Evolutionary conservation across 1,139 yeast species (phyloP).

Genomic region (Candida pseudocylindracea): DNA sequence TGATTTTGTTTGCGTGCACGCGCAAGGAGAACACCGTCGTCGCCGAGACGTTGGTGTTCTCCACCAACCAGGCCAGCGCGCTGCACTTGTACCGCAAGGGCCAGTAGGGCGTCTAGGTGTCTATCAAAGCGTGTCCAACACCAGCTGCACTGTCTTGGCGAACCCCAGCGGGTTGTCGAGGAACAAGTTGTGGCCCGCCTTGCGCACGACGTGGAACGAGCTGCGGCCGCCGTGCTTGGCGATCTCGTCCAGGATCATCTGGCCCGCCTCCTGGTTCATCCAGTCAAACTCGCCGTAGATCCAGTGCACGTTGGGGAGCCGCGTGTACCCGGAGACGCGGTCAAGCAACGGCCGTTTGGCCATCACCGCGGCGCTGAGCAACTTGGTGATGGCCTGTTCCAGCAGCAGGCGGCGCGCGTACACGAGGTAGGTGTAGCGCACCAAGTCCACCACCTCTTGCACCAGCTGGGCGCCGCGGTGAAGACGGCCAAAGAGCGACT

Average conservation of each 20-base stretch:
- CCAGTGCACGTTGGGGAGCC: conserved; percentile 24
- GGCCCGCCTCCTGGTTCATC: conserved; percentile 67
- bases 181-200: conserved; percentile 24
- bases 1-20: conserved; percentile 48
- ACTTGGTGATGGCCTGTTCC: too few relatives aligned
- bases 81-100: conserved; percentile 16
- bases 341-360: conserved; percentile 15
- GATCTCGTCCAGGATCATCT: conserved; percentile 19
- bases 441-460: conserved; percentile 17
- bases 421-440: conserved; percentile 14
- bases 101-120: too few relatives aligned
- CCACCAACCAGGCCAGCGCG: conserved; percentile 63
- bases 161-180: conserved; percentile 23
- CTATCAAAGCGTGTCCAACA: too few relatives aligned
- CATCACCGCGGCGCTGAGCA: too few relatives aligned
- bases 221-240: conserved; percentile 4
- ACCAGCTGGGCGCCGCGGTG: conserved; percentile 21
- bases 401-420: too few relatives aligned
- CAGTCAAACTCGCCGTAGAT: conserved; percentile 72
- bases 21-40: conserved; percentile 56
- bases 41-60: conserved; percentile 60
- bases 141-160: too few relatives aligned
- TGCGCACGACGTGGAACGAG: conserved; percentile 10
- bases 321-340: conserved; percentile 34
- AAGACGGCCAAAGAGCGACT: conserved; percentile 19